Evolutionary conservation across 164 flowering plant species (phyloP), one percentile per base, ranked within the genome.

Genomic region (Piper betle): DNA sequence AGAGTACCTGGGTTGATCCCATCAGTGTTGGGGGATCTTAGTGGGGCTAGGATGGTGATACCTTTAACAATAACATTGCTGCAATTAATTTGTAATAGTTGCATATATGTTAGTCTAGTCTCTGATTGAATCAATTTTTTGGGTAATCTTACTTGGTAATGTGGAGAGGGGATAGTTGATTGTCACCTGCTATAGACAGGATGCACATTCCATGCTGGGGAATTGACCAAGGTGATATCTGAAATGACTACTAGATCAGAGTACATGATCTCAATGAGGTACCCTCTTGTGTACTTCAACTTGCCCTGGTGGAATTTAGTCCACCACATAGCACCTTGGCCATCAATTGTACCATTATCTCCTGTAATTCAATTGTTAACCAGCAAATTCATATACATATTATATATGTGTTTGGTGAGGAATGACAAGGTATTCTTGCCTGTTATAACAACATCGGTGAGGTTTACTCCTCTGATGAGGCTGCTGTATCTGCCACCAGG

Each of bases 181-280:
- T 37, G n/a, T 18, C 50, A 84, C 91, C 84, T 87, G 84, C 86
- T 68, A 69, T 88, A 88, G 13, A 78, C 62, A 4, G 96, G 96
- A 73, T 87, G 96, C 38, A 88, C 80, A 57, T 73, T 68, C 96
- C 96, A 88, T 2, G 89, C 78, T 1, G 97, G 97, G 48, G 97
- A 88, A 55, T 91, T 72, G 5, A 83, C 37, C 66, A 87, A 62
- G 1, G 82, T 78, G 11, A 87, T 53, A 62, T 78, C 74, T 17
- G 91, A 87, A 5, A 87, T 87, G 55, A 80, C 83, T 41, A 87
- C 56, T 10, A 66, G 57, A 61, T 74, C 74, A 4, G 88, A 84
- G 69, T 63, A 70, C 95, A 83, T 75, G 41, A 87, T 59, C 62
- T 87, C 94, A 33, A 87, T 77, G 20, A 87, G 62, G 77, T 83